These are phyloP conservation scores for Mariannaea elegans DNA, from an alignment of 2,329 filamentous ascomycete genomes.

Conservation along the genomic window DNA sequence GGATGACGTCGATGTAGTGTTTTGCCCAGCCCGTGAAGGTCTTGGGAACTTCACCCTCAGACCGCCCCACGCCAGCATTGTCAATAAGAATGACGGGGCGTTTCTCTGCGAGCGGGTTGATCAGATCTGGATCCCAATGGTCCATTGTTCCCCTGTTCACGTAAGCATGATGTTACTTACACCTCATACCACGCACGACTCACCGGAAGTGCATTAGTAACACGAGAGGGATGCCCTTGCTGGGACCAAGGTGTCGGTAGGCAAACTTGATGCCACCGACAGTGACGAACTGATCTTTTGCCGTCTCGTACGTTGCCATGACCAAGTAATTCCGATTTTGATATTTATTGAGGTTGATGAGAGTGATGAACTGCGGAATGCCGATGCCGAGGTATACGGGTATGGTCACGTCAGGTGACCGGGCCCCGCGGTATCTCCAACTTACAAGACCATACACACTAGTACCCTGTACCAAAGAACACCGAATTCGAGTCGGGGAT, in stretches of 20 bases:
- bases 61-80: conserved; percentile 57
- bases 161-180: background rate
- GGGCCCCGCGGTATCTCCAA: too few species aligned
- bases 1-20: conserved; percentile 47
- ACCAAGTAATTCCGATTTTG: background rate
- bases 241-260: conserved; percentile 43
- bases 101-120: conserved; percentile 53
- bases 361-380: too few species aligned
- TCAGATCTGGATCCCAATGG: conserved; percentile 53
- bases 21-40: conserved; percentile 43
- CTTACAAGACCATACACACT: too few species aligned
- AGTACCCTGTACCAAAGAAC: background rate
- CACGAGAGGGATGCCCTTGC: conserved; percentile 44
- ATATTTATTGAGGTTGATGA: background rate
- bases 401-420: conserved; percentile 45
- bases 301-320: conserved; percentile 45
- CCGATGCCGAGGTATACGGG: too few species aligned
- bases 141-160: conserved; percentile 48
- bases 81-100: conserved; percentile 58
- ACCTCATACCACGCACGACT: conserved; percentile 4
- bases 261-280: conserved; percentile 44
- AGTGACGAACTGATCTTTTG: conserved; percentile 41
- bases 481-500: conserved; percentile 53
- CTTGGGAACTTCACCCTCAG: conserved; percentile 51
- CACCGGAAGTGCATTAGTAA: conserved; percentile 46